Evolutionary conservation across 78 protist genomes (phyloP).

Genomic region (Dictyostelium intermedium): DNA sequence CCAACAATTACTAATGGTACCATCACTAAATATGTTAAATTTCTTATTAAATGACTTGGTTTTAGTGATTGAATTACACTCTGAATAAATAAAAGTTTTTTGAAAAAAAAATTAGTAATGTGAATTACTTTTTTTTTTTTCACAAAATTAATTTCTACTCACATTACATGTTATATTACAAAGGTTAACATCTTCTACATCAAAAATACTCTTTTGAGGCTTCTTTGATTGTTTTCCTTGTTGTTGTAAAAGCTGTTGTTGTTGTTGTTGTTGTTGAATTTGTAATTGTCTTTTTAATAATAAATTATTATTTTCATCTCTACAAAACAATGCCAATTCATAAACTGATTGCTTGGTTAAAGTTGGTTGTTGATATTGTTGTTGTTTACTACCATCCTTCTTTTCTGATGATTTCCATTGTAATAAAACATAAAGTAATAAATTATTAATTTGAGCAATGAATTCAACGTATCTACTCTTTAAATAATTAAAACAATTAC

Average conservation of each 20-base stretch:
- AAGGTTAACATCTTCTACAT: slow-evolving; percentile 39
- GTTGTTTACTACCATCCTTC: not conserved
- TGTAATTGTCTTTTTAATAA: not conserved
- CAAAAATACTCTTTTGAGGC: not conserved
- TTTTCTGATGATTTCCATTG: not conserved
- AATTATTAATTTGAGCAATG: slow-evolving; percentile 64
- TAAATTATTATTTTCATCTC: slow-evolving; percentile 6
- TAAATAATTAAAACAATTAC: slow-evolving; percentile 3
- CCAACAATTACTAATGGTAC: not conserved
- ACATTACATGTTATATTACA: slow-evolving; percentile 15
- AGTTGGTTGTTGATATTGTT: not conserved
- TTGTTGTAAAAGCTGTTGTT: not conserved
- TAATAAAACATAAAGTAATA: slow-evolving; percentile 19
- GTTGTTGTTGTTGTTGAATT: not conserved
- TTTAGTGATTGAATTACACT: not conserved
- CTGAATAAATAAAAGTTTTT: not conserved
- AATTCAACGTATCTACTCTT: slow-evolving; percentile 7
- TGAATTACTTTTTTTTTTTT: not conserved
- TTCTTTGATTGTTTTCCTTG: not conserved
- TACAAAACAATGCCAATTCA: slow-evolving; percentile 29
- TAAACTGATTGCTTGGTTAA: not conserved
- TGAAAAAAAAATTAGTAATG: not conserved
- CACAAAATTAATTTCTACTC: not conserved
- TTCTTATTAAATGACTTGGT: not conserved
- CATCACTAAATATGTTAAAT: not conserved